Evolutionary conservation across 371 early-diverging fungal species (phyloP).

Genomic region (Homolaphlyctis polyrhiza): DNA sequence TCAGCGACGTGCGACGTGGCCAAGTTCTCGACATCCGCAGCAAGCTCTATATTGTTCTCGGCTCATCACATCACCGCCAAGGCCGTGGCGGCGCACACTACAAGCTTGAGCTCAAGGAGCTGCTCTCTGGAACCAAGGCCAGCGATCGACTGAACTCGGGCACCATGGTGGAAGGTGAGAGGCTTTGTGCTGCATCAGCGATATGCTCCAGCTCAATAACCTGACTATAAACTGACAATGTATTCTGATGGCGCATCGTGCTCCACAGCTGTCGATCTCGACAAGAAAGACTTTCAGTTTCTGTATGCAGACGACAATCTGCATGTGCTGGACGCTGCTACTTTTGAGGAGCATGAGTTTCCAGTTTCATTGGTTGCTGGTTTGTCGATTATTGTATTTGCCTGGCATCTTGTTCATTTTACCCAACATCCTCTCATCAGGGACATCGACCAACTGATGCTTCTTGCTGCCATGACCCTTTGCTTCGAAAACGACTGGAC

Average conservation of each 20-base stretch:
- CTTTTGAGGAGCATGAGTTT: conserved; percentile 68
- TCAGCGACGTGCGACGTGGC: conserved; percentile 22
- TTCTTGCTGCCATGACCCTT: neutral
- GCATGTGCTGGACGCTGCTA: conserved; percentile 65
- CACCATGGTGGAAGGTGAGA: conserved; percentile 55
- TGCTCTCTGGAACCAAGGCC: conserved; percentile 45
- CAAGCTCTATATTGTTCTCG: conserved; percentile 22
- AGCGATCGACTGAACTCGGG: conserved; percentile 61
- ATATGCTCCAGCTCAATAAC: too few relatives aligned
- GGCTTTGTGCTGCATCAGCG: too few relatives aligned
- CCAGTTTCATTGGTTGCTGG: conserved; percentile 55
- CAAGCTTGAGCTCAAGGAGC: conserved; percentile 64
- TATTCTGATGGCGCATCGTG: neutral
- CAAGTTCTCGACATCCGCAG: conserved; percentile 11
- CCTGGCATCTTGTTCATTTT: neutral
- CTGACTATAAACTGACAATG: neutral
- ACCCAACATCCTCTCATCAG: neutral
- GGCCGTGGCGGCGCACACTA: conserved; percentile 34
- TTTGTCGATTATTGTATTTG: too few relatives aligned
- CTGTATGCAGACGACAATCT: conserved; percentile 61
- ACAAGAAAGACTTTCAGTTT: conserved; percentile 61
- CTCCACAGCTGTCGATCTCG: conserved; percentile 56
- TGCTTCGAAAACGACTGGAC: neutral
- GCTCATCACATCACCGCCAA: conserved; percentile 21
- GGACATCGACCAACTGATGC: neutral